Evolutionary conservation across 2,329 filamentous ascomycete genomes (phyloP).

Genomic region (Claviceps sp.): DNA sequence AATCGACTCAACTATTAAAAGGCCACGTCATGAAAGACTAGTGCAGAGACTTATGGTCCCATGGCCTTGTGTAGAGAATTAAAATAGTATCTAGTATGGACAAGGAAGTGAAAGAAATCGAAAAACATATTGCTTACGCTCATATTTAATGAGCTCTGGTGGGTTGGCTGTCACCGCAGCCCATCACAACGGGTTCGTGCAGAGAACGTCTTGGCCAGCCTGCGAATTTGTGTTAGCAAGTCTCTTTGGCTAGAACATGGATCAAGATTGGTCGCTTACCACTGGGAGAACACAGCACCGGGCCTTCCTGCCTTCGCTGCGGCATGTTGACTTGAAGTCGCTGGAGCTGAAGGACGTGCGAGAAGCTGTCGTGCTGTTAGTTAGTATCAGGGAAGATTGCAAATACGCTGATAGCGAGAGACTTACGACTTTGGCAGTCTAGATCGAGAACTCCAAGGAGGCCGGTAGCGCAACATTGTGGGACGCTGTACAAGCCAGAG

Average conservation of each 20-base stretch:
- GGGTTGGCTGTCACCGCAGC: not conserved
- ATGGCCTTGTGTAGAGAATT: not conserved
- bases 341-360: not conserved
- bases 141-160: not conserved
- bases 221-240: not conserved
- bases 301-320: not conserved
- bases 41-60: not conserved
- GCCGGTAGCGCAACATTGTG: conserved; percentile 7
- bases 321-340: conserved; percentile 5
- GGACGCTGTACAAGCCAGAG: conserved; percentile 4
- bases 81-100: not conserved
- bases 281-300: conserved; percentile 8
- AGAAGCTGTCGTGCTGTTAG: conserved; percentile 1
- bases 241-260: too few relatives aligned
- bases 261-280: conserved; percentile 1
- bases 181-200: not conserved
- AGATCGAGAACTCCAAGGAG: conserved; percentile 5
- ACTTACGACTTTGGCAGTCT: conserved; percentile 8
- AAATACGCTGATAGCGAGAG: not conserved
- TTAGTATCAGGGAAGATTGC: not conserved
- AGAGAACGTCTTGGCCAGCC: conserved; percentile 4
- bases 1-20: not conserved
- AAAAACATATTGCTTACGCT: too few relatives aligned
- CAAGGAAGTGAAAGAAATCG: conserved; percentile 1
- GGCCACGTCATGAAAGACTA: not conserved